A percentile compares a stretch with the other conserved stretches of the same genome.
Evolutionary conservation across 2,329 filamentous ascomycete species (phyloP).

Genomic region (Botrytis fabae): DNA sequence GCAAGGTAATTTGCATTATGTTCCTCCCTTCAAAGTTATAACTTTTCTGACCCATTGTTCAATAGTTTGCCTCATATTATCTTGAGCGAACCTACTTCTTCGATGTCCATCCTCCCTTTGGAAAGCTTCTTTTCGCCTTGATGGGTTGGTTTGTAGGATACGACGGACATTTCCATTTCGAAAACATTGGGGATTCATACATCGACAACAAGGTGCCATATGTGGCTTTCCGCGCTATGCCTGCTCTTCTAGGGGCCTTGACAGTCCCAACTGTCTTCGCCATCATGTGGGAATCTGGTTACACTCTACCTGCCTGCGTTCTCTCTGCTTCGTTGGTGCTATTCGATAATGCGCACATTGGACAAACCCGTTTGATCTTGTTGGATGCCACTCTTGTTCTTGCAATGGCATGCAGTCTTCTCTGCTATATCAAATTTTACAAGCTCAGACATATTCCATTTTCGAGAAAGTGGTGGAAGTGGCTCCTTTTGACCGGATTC

Average conservation of each 20-base stretch:
- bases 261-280: constrained; percentile 93
- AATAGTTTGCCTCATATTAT: constrained; percentile 74
- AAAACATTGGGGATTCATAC: constrained; percentile 99
- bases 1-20: constrained; percentile 67
- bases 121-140: constrained; percentile 94
- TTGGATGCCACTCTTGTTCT: constrained; percentile 92
- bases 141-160: constrained; percentile 98
- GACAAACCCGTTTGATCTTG: constrained; percentile 91
- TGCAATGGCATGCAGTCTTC: constrained; percentile 91
- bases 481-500: constrained; percentile 93
- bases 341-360: constrained; percentile 96
- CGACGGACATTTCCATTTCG: constrained; percentile 95
- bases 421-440: constrained; percentile 97
- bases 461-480: constrained; percentile 98
- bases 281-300: constrained; percentile 99
- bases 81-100: constrained; percentile 98
- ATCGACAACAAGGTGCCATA: constrained; percentile 96
- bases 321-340: constrained; percentile 83
- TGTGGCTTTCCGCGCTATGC: constrained; percentile 90
- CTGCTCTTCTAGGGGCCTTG: constrained; percentile 84
- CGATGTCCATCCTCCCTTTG: constrained; percentile 97
- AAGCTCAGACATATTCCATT: constrained; percentile 90
- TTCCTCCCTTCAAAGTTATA: background rate
- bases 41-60: constrained; percentile 26
- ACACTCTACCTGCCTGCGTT: constrained; percentile 89